Evolutionary conservation across 495 filamentous ascomycete genomes (phyloP).

Genomic region (Oidiodendron maius): DNA sequence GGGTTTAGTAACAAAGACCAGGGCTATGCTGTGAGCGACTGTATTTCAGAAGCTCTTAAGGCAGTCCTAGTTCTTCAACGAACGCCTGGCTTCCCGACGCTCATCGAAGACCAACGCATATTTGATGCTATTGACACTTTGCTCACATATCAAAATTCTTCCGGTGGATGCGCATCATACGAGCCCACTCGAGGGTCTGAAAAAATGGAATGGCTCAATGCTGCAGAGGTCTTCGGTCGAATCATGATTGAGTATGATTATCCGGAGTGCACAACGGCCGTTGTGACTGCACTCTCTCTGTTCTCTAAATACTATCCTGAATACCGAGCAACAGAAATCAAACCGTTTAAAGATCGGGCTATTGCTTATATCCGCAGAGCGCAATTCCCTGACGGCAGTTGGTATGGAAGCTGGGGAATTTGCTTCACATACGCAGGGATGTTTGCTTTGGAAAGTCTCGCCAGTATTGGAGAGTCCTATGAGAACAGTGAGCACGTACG

Average conservation of each 20-base stretch:
- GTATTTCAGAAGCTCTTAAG: conserved; percentile 85
- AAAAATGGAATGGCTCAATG: conserved; percentile 80
- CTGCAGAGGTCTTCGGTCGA: conserved; percentile 90
- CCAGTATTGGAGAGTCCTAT: conserved; percentile 76
- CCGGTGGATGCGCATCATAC: conserved; percentile 87
- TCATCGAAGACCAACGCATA: conserved; percentile 69
- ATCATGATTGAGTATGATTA: conserved; percentile 99
- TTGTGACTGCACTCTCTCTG: conserved; percentile 79
- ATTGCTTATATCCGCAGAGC: conserved; percentile 73
- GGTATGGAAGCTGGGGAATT: conserved; percentile 97
- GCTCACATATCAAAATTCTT: conserved; percentile 83
- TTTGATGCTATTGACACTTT: conserved; percentile 87
- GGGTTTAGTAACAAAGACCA: conserved; percentile 88
- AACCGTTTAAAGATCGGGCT: conserved; percentile 59
- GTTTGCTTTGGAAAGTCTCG: conserved; percentile 87
- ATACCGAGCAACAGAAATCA: conserved; percentile 73
- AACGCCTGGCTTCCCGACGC: conserved; percentile 65
- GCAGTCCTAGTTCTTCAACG: conserved; percentile 80
- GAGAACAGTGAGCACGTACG: conserved; percentile 62
- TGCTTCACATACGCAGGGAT: conserved; percentile 95
- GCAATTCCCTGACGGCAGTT: conserved; percentile 79
- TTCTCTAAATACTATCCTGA: conserved; percentile 78
- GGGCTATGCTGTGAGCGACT: conserved; percentile 93
- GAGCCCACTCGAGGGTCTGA: conserved; percentile 74
- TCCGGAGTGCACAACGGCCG: conserved; percentile 93